phyloP scores from a whole-genome alignment of 768 basidiomycete genomes.

The Mycena alexandri region DNA sequence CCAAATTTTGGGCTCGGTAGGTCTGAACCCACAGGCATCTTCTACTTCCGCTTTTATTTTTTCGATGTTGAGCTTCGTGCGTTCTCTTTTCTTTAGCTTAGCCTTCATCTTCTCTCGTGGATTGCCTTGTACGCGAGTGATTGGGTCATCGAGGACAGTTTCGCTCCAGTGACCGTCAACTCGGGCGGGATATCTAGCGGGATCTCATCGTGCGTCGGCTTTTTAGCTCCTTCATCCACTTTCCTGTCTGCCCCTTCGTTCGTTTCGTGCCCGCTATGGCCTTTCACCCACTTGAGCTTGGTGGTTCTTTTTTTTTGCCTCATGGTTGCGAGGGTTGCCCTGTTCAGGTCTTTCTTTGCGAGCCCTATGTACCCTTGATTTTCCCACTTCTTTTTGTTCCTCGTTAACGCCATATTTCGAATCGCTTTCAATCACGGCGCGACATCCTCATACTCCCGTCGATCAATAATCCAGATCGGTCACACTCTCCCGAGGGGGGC shows the following conservation, averaged over 20 bases:
- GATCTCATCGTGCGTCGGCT: background rate
- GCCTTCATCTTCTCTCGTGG: constrained; percentile 1
- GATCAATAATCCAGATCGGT: too few species aligned
- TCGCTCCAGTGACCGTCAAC: constrained; percentile 24
- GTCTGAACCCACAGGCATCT: background rate
- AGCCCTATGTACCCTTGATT: constrained; percentile 42
- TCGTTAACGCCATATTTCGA: constrained; percentile 41
- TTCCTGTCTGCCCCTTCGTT: constrained; percentile 42
- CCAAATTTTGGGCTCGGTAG: constrained; percentile 30
- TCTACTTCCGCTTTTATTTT: constrained; percentile 17
- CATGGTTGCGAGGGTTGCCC: constrained; percentile 21
- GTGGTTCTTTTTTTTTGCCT: constrained; percentile 33
- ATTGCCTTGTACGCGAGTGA: constrained; percentile 36
- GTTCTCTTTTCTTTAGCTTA: constrained; percentile 1
- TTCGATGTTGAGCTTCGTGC: constrained; percentile 15
- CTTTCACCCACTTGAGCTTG: constrained; percentile 44
- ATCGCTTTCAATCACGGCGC: constrained; percentile 43
- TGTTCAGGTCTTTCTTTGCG: constrained; percentile 34
- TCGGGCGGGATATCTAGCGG: constrained; percentile 11
- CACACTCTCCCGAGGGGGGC: too few species aligned
- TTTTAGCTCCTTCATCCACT: constrained; percentile 35
- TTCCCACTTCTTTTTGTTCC: constrained; percentile 39
- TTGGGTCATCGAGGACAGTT: constrained; percentile 38
- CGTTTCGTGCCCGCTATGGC: constrained; percentile 35
- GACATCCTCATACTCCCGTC: too few species aligned